Base-by-base conservation (phyloP, 2,329 filamentous ascomycete genomes). In the Cadophora gregata region DNA sequence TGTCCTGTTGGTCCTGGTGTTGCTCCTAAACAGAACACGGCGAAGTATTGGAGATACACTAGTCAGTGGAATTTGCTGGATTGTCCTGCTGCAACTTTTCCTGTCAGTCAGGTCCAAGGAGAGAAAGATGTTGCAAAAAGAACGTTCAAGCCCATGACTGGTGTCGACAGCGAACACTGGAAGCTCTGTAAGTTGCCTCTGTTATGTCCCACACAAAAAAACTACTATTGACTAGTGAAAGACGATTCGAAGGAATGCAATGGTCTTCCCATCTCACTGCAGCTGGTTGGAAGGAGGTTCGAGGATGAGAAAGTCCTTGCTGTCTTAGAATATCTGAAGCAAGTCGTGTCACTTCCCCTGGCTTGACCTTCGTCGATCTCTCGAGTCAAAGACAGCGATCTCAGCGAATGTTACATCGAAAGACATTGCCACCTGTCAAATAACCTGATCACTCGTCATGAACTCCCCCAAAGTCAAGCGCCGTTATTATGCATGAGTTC, bases 31-130 rank as follows among this genome's bases (percentile, higher is more conserved):
- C 79, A 68, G 71, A 75, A 61, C 67, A 86, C 64, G 77, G 86
- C 68, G 78, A 79, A 61, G 72, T 90, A 75, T 80, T 92, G 88
- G 88, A 84, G 83, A 1, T 92, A 92, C 71, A 90, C 88, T 0
- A 79, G 83, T 0, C 84, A 88, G 68, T 92, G 88, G 88, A 92
- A 92, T 74, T 72, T 91, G 50, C 81, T 92, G 1, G 88, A 92
- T 75, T 90, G 90, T 75, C 87, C 89, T 0, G 84, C 82, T 10
- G 76, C 85, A 1, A 82, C 87, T 0, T 90, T 92, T 73, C 89
- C 89, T 0, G 86, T 85, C 1, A 78, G 77, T 21, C 76, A 73
- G 62, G 72, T 42, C 9, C 12, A 85, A 84, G 19, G 4, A 6
- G 1, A 77, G 74, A 75, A 66, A 47, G 68, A 75, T 48, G 64